Conservation (phyloP, 441 rosid species). For the Mallotus japonicus region DNA sequence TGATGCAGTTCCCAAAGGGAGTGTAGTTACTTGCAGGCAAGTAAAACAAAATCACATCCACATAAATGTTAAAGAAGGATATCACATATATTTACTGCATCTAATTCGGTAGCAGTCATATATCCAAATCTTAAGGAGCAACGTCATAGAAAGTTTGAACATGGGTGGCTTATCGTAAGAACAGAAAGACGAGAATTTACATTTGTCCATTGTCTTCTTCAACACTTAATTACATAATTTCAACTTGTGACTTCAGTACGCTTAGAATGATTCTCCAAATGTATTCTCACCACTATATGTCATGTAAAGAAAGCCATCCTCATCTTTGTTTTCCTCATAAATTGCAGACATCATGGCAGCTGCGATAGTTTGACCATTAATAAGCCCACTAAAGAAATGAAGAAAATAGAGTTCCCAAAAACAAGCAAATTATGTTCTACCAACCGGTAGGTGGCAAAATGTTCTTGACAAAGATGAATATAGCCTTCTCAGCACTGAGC, state of each 20-base stretch:
- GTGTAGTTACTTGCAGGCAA: too few species aligned
- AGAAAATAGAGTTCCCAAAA: neutral
- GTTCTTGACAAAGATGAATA: constrained; percentile 85
- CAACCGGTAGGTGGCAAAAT: constrained; percentile 87
- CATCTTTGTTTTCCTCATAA: constrained; percentile 93
- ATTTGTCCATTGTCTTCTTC: constrained; percentile 9
- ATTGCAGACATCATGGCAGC: constrained; percentile 97
- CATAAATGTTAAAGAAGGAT: too few species aligned
- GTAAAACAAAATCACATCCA: too few species aligned
- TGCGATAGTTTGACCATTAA: constrained; percentile 21
- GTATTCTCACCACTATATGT: constrained; percentile 98
- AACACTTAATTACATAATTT: neutral
- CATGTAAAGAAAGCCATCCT: constrained; percentile 97
- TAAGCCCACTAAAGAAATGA: too few species aligned
- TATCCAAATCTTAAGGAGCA: too few species aligned
- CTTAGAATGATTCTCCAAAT: constrained; percentile 43
- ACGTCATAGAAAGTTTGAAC: too few species aligned
- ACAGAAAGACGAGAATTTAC: constrained; percentile 29
- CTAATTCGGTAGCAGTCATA: too few species aligned
- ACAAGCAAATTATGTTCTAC: constrained; percentile 1
- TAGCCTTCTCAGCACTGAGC: constrained; percentile 95
- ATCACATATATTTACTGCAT: too few species aligned
- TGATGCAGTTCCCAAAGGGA: too few species aligned
- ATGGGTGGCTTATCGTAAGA: neutral
- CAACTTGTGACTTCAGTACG: neutral